Evolutionary conservation across 305 asterid species (phyloP).

Genomic region (Solanum hybrid): DNA sequence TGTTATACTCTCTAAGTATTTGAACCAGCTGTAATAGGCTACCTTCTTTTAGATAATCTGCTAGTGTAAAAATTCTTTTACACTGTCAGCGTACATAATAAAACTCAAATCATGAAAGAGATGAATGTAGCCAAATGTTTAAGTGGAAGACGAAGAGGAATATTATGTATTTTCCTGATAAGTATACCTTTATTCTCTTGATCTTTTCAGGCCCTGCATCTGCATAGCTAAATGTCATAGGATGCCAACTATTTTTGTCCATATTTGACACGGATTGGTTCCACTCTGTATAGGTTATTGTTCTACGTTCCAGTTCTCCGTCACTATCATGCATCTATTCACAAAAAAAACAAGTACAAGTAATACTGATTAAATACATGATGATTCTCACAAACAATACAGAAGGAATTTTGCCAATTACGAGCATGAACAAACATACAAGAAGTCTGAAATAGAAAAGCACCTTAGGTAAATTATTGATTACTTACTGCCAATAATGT

Average conservation of each 20-base stretch:
- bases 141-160: background rate
- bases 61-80: background rate
- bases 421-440: background rate
- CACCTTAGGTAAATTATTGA: background rate
- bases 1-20: background rate
- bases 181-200: slow-evolving; percentile 52
- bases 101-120: background rate
- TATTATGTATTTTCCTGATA: background rate
- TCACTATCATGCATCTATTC: slow-evolving; percentile 65
- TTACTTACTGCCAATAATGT: slow-evolving; percentile 74
- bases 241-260: slow-evolving; percentile 78
- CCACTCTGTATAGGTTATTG: slow-evolving; percentile 83
- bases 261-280: slow-evolving; percentile 43
- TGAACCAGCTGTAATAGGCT: background rate
- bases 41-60: background rate
- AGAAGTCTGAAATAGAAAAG: background rate
- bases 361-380: background rate
- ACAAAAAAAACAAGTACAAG: background rate
- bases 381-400: background rate
- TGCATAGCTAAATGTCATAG: slow-evolving; percentile 53
- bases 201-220: slow-evolving; percentile 62
- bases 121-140: background rate
- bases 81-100: background rate
- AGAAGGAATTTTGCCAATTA: background rate
- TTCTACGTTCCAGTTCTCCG: slow-evolving; percentile 73